Percentiles rank a stretch among this genome's conserved stretches.
These are phyloP conservation scores for Colletotrichum ledebouriae DNA, from an alignment of 2,329 filamentous ascomycete species.

Conservation along the genomic window DNA sequence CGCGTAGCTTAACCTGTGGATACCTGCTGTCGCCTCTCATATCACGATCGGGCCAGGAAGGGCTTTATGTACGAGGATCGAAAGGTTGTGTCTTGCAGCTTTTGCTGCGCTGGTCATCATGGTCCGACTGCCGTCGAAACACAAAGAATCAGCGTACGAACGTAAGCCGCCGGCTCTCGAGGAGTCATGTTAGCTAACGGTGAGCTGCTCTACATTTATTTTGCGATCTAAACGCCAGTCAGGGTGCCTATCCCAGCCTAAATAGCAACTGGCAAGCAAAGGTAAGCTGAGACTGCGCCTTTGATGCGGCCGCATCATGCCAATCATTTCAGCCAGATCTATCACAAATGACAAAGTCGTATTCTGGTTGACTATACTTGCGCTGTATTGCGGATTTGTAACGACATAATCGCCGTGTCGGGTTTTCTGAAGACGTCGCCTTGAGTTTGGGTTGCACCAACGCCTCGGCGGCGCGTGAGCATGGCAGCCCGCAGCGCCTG, in stretches of 20 bases:
- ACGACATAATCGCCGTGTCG: not conserved
- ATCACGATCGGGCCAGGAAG: too few relatives aligned
- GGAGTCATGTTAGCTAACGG: too few relatives aligned
- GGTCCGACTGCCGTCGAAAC: too few relatives aligned
- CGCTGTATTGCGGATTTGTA: not conserved
- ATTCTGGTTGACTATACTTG: not conserved
- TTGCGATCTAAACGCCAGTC: not conserved
- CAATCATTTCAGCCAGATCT: conserved; percentile 15
- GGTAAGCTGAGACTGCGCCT: not conserved
- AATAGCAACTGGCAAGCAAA: not conserved
- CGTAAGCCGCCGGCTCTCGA: too few relatives aligned
- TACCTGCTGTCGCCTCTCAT: too few relatives aligned
- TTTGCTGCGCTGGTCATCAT: too few relatives aligned
- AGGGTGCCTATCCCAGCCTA: not conserved
- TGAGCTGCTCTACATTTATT: not conserved
- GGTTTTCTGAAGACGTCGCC: not conserved
- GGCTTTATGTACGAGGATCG: too few relatives aligned
- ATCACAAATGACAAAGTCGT: conserved; percentile 1
- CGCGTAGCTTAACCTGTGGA: too few relatives aligned
- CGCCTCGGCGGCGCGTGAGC: too few relatives aligned
- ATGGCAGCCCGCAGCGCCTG: too few relatives aligned
- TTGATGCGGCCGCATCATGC: not conserved
- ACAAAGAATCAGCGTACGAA: too few relatives aligned
- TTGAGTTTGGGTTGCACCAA: not conserved
- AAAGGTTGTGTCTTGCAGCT: too few relatives aligned